Evolutionary conservation across 345 rosid species (phyloP), one percentile per base, ranked within the genome.

Genomic region (Physaria fendleri): DNA sequence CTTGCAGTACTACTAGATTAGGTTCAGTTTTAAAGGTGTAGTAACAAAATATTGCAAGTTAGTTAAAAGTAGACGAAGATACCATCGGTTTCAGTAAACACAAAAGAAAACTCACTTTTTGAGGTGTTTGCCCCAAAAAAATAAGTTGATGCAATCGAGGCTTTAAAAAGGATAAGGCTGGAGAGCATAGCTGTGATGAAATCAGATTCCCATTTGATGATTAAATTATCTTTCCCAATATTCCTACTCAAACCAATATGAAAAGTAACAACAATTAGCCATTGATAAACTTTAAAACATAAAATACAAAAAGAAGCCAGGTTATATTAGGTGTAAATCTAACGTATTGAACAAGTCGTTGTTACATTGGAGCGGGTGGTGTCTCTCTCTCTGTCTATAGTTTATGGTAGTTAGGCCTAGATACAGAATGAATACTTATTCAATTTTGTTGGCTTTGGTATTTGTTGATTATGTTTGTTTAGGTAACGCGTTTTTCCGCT

Each of bases 161-260:
- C 49, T 56, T 56, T 35, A 2, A 13, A 28, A 46, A 37, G 7
- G 29, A 29, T 15, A 49, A 46, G 30, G 56, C 14, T 47, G 17
- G 62, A 52, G 60, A 22, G 41, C 17, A 39, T 41, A 54, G 62
- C 53, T 65, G 62, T 43, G 34, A 14, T n/a, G n/a, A 54, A 46
- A 55, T 47, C 9, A 2, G 32, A 66, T 66, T 56, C 63, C 39
- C 38, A 16, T 53, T 11, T 41, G 11, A 40, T 30, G 17, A 20
- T 29, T 47, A 45, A 57, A n/a, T n/a, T 29, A 16, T 13, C 43
- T 23, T 59, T 2, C n/a, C 1, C 33, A 17, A 8, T 48, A 17
- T 61, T 61, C 24, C 56, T 21, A 45, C 33, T 43, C 15, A 43
- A n/a, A 12, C 40, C 29, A 29, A 42, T 15, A 10, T 16, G 7